Evolutionary conservation across 2,329 filamentous ascomycete genomes (phyloP), one percentile per base, ranked within the genome.

Genomic region (Endoconidiophora laricicola): DNA sequence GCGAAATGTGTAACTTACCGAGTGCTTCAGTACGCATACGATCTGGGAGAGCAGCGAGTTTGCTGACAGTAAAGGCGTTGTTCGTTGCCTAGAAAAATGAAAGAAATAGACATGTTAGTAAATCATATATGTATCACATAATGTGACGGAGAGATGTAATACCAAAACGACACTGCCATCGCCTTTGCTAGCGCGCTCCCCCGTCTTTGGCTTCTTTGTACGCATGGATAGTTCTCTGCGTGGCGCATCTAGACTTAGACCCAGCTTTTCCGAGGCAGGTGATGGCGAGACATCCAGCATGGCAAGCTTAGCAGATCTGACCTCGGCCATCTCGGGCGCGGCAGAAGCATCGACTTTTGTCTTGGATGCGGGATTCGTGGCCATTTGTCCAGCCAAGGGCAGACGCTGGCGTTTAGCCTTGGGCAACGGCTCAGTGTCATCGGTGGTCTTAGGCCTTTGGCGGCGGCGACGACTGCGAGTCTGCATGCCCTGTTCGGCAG

Each of bases 31-130:
- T 67, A 56, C 80, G 78, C 55, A 94, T 75, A 59, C 79, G 77
- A 59, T 88, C 81, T 45, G 90, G 88, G 22, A 93, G 73, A 50
- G 83, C 80, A 52, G 85, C 85, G 29, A 95, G 73, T 63, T 88
- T 87, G 64, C 83, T 85, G 55, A 94, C 84, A 41, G 76, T 82
- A 62, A 91, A 95, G 55, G 85, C 84, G 61, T 81, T 79, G 60
- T 85, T 94, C 60, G 79, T 86, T 38, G 85, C 86, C 83, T 93
- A 54, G 12, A 36, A 37, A n/a, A 48, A 46, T 49, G 58, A 59
- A 7, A 49, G 10, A 26, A 24, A 3, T 38, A 2, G 23, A n/a
- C 6, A n/a, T 38, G 16, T 43, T 33, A 33, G 26, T 10, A 33
- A 16, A 14, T n/a, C 1, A 16, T 33, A 18, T n/a, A 33, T 16